Evolutionary conservation across 257 asterid species (phyloP).

Genomic region (Solanum sejunctum): DNA sequence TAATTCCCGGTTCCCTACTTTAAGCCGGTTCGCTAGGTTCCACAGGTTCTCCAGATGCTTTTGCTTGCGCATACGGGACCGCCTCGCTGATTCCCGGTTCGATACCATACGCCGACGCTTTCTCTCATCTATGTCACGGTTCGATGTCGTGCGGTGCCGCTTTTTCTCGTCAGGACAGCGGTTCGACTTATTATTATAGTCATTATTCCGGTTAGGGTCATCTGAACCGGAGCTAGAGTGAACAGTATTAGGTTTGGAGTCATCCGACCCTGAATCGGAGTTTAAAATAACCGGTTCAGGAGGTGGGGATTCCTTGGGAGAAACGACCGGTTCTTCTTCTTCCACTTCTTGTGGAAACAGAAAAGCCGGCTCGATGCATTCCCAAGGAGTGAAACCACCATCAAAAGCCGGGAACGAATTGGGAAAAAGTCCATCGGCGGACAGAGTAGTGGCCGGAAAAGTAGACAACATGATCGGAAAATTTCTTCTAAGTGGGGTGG

Average conservation of each 20-base stretch:
- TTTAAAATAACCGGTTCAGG: conserved; percentile 38
- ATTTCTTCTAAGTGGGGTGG: conserved; percentile 7
- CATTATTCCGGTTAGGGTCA: conserved; percentile 13
- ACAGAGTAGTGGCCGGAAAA: conserved; percentile 21
- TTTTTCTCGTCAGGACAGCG: conserved; percentile 20
- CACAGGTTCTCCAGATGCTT: conserved; percentile 67
- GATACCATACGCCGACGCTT: conserved; percentile 71
- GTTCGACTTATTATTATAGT: not conserved
- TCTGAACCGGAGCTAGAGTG: conserved; percentile 21
- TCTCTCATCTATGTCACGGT: conserved; percentile 33
- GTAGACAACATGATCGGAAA: conserved; percentile 51
- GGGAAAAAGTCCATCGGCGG: conserved; percentile 20
- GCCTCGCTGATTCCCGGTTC: conserved; percentile 88
- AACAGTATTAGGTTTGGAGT: conserved; percentile 2
- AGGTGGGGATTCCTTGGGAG: not conserved
- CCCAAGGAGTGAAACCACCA: conserved; percentile 49
- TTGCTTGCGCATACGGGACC: conserved; percentile 83
- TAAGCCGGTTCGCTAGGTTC: conserved; percentile 57
- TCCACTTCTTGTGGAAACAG: conserved; percentile 10
- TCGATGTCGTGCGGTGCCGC: not conserved
- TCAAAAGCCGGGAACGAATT: conserved; percentile 33
- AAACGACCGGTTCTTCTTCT: not conserved
- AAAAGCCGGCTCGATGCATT: conserved; percentile 26
- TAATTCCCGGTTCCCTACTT: conserved; percentile 44
- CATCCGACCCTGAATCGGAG: conserved; percentile 44